Base-by-base conservation (phyloP, 2,329 filamentous ascomycete genomes). In the Colletotrichum horii region DNA sequence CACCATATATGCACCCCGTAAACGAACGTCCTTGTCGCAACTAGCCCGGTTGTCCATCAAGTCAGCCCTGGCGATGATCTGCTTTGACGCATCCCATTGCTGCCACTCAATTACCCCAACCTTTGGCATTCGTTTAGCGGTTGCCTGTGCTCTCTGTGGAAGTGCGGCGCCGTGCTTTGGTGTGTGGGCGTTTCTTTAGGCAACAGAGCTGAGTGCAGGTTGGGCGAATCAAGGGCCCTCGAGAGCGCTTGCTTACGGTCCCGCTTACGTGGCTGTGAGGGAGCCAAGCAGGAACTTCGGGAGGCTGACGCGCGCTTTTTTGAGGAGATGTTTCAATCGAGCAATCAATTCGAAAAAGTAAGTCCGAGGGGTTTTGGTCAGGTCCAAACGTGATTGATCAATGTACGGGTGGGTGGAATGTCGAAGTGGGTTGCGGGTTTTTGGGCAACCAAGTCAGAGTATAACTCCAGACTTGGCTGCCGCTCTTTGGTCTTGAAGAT, bases 191-290 rank as follows among this genome's bases (percentile, higher is more conserved):
- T 22, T 38, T 56, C 48, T 22, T 55, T 64, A 76, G 74, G 74
- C 74, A 76, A 58, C 74, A 76, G 64, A 30, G 70, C 58, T 69
- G 60, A 62, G 15, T 55, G 32, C 34, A 26, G 43, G 22, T 26
- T 24, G 24, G 26, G 64, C 73, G 64, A 65, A 69, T 75, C 64
- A 69, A 26, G 64, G 15, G 30, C 28, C 19, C 19, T 28, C 9
- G 26, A 38, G 19, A 36, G 26, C 36, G 26, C 36, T 48, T 74
- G 74, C 74, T 76, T 68, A 76, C 74, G 70, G 58, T 43, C 48
- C 48, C 28, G 74, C 74, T 76, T 74, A 76, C 74, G 70, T 43
- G 74, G 74, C 74, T 48, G 15, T 56, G 64, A 68, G 48, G 48
- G 70, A 48, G 74, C 70, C 73, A 75, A 69, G 62, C 19, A 24